These are phyloP conservation scores for Cochlearia excelsa DNA, from an alignment of 345 rosid species.

Conservation along the genomic window DNA sequence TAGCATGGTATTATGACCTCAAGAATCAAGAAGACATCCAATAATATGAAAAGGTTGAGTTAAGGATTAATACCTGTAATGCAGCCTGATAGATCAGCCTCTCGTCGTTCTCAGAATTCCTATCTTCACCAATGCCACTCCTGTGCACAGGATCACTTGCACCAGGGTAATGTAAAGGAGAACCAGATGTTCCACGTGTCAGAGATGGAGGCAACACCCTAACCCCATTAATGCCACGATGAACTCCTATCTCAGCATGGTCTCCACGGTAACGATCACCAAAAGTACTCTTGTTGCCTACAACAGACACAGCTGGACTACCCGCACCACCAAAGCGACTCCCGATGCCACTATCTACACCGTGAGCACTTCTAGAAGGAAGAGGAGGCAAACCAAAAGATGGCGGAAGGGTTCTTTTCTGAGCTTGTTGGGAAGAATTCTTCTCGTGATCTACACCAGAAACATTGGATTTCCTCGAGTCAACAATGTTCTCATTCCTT, in stretches of 20 bases:
- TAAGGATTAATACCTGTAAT: constrained; percentile 59
- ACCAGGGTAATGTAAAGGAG: constrained; percentile 46
- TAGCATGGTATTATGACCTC: constrained; percentile 12
- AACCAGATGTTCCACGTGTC: constrained; percentile 44
- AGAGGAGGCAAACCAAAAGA: constrained; percentile 38
- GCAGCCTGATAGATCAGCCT: constrained; percentile 89
- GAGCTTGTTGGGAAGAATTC: constrained; percentile 59
- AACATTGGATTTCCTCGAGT: constrained; percentile 51
- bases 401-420: constrained; percentile 64
- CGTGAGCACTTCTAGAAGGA: constrained; percentile 33
- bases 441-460: constrained; percentile 51
- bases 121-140: constrained; percentile 52
- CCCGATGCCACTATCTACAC: constrained; percentile 34
- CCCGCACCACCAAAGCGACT: constrained; percentile 38
- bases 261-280: constrained; percentile 48
- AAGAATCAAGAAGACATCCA: constrained; percentile 5
- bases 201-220: constrained; percentile 69
- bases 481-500: constrained; percentile 47
- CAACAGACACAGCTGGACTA: constrained; percentile 31
- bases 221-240: constrained; percentile 56
- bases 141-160: constrained; percentile 47
- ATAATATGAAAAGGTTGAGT: constrained; percentile 3
- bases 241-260: constrained; percentile 42
- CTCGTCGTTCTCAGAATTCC: constrained; percentile 56
- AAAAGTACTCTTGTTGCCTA: constrained; percentile 17